Base-by-base conservation (phyloP, 108 stramenopile species). In the Cylindrotheca fusiformis region DNA sequence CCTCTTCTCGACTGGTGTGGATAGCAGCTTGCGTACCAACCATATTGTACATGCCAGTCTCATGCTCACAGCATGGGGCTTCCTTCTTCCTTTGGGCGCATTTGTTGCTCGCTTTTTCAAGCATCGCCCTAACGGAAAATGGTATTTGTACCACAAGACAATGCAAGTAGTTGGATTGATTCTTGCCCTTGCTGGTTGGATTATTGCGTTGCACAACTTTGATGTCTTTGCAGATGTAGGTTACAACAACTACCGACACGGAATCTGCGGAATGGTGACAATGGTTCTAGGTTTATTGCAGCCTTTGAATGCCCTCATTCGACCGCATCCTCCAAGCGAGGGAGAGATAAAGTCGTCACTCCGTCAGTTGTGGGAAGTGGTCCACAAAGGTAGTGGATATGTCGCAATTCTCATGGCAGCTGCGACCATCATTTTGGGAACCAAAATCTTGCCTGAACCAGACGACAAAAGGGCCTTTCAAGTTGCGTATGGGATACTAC, bases 41-140 rank as follows among this genome's bases (percentile, higher is more conserved):
- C 50, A 63, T 26, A 28, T 63, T 24, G 48, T 41, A 6, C 74
- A 75, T 36, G 74, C 62, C 25, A 5, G 31, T 48, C 41, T 75
- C 22, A 75, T 75, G 74, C 29, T 75, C 28, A 30, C 56, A 10
- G 56, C 36, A 0, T 75, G 74, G 74, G 74, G 74, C 24, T 63
- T 61, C 51, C 24, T 75, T 6, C 36, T 75, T 2, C 74, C 74
- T 3, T 52, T 56, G 12, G 74, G 74, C 20, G 54, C 60, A 0
- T 29, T 75, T 0, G 2, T 58, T 25, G 74, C 74, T 10, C 46
- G 52, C 56, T 69, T 68, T 31, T 54, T 54, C 30, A 62, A 63
- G 55, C 71, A 72, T 52, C 60, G 71, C 20, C 57, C 60, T 18
- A 32, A 72, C 30, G 61, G 63, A 55, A n/a, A n/a, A 8, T 72